phyloP scores from a whole-genome alignment of 805 yeast species.

The Candida maesae region DNA sequence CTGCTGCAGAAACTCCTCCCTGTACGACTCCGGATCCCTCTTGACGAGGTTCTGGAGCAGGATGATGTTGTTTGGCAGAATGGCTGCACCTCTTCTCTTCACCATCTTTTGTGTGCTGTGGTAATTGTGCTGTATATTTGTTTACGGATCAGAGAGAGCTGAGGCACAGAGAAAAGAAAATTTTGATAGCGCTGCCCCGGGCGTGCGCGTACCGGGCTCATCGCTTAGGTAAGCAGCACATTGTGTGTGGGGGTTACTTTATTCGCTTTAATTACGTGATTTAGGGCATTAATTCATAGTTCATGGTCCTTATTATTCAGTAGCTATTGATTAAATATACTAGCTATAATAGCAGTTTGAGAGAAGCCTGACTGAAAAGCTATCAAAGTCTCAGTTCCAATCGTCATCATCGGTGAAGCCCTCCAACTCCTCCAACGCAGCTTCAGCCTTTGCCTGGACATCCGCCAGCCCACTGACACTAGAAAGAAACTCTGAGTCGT shows the following conservation, averaged over 20 bases:
- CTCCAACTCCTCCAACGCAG: constrained; percentile 24
- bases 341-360: too few species aligned
- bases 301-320: too few species aligned
- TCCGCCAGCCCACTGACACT: constrained; percentile 72
- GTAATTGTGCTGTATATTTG: not conserved
- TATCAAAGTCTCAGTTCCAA: too few species aligned
- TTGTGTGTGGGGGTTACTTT: not conserved
- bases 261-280: too few species aligned
- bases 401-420: constrained; percentile 24
- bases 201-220: constrained; percentile 15
- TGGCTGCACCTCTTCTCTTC: constrained; percentile 85
- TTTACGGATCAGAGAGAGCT: too few species aligned
- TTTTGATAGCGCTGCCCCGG: too few species aligned
- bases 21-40: constrained; percentile 90
- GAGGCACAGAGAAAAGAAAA: too few species aligned
- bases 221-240: constrained; percentile 20
- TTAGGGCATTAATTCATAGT: too few species aligned
- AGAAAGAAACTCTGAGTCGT: constrained; percentile 65
- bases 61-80: constrained; percentile 88
- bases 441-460: constrained; percentile 69
- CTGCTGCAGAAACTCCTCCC: constrained; percentile 91
- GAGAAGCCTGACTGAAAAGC: too few species aligned
- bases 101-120: constrained; percentile 54
- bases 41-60: constrained; percentile 87
- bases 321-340: too few species aligned